Conservation (phyloP, 1,284 basidiomycete genomes). For the Ustilago bromivora region DNA sequence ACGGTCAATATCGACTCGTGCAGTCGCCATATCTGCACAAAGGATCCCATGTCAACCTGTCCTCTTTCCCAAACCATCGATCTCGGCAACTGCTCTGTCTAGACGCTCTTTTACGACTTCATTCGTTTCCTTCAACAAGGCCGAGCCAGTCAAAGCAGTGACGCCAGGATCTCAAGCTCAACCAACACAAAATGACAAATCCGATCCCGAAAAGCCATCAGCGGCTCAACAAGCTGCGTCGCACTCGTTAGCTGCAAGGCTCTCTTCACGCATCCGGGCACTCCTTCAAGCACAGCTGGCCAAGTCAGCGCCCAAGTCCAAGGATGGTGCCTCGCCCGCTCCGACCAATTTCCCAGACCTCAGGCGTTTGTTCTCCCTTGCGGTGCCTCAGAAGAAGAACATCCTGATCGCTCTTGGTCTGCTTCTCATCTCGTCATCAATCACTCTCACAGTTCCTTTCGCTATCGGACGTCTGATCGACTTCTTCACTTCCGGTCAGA, state of each 20-base stretch:
- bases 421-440: slow-evolving; percentile 72
- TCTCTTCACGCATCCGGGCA: slow-evolving; percentile 23
- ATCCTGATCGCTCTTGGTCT: slow-evolving; percentile 61
- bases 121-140: slow-evolving; percentile 10
- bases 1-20: slow-evolving; percentile 17
- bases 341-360: slow-evolving; percentile 63
- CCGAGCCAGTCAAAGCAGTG: slow-evolving; percentile 11
- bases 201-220: slow-evolving; percentile 3
- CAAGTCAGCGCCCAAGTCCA: slow-evolving; percentile 45
- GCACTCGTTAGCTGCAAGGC: slow-evolving; percentile 21
- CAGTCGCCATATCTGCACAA: slow-evolving; percentile 7
- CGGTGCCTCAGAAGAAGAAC: slow-evolving; percentile 60
- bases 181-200: not conserved
- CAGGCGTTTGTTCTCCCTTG: slow-evolving; percentile 61
- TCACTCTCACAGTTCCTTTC: slow-evolving; percentile 76
- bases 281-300: slow-evolving; percentile 42
- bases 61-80: not conserved
- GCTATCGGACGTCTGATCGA: slow-evolving; percentile 69
- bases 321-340: slow-evolving; percentile 35
- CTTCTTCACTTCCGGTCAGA: slow-evolving; percentile 64
- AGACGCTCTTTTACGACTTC: slow-evolving; percentile 21
- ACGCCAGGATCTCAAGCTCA: slow-evolving; percentile 1
- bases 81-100: not conserved
- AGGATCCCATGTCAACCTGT: not conserved
- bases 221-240: not conserved